phyloP scores from a whole-genome alignment of 495 filamentous ascomycete species.

The Aspergillus haitiensis region DNA sequence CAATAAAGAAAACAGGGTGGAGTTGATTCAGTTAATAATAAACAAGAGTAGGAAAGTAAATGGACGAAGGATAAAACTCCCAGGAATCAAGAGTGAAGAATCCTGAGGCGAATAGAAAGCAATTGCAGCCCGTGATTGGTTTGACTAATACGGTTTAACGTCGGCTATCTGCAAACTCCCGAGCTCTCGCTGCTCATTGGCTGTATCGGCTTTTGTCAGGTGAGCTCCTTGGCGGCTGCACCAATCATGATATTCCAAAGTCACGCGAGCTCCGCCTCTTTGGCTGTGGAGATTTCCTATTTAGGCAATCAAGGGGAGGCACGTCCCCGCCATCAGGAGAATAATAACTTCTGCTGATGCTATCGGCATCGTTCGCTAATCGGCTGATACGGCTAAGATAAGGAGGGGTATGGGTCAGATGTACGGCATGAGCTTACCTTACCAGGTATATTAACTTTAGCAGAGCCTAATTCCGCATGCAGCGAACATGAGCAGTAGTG shows the following conservation, averaged over 20 bases:
- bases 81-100: not conserved
- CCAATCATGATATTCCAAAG: conserved; percentile 16
- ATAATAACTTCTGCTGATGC: not conserved
- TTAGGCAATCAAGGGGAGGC: not conserved
- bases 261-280: conserved; percentile 9
- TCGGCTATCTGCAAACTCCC: conserved; percentile 14
- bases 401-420: too few species aligned
- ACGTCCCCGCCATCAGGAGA: not conserved
- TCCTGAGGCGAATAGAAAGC: too few species aligned
- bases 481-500: too few species aligned
- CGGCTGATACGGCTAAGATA: too few species aligned
- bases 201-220: conserved; percentile 29
- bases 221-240: not conserved
- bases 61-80: conserved; percentile 14
- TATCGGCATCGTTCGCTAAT: too few species aligned
- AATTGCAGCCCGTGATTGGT: not conserved
- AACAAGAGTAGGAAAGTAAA: not conserved
- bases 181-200: conserved; percentile 28
- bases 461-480: too few species aligned
- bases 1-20: too few species aligned
- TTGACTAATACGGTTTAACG: not conserved
- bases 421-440: too few species aligned
- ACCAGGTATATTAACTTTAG: too few species aligned
- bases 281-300: not conserved
- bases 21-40: too few species aligned